Conservation (phyloP, 2,329 filamentous ascomycete species). For the Emmonsia crescens region DNA sequence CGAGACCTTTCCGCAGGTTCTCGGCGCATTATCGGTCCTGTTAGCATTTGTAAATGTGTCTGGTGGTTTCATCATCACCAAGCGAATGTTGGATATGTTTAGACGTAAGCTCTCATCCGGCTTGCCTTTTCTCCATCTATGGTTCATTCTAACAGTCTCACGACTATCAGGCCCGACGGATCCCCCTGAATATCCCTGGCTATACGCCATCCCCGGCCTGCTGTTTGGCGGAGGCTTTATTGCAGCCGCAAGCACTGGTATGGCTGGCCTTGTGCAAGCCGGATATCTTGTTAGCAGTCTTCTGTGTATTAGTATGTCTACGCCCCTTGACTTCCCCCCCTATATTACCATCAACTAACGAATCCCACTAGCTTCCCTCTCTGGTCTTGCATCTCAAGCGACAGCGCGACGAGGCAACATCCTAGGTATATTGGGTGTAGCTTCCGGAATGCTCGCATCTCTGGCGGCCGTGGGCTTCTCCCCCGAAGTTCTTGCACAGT, state of each 20-base stretch:
- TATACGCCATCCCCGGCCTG: slow-evolving; percentile 66
- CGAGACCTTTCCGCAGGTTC: slow-evolving; percentile 63
- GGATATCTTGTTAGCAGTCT: slow-evolving; percentile 78
- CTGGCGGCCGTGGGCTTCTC: slow-evolving; percentile 71
- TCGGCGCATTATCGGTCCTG: slow-evolving; percentile 70
- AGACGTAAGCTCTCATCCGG: slow-evolving; percentile 44
- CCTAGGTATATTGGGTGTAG: slow-evolving; percentile 75
- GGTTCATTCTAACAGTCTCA: background rate
- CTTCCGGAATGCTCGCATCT: slow-evolving; percentile 71
- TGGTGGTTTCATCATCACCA: slow-evolving; percentile 83
- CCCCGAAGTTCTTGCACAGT: slow-evolving; percentile 67
- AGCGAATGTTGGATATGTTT: slow-evolving; percentile 90
- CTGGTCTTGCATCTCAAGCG: slow-evolving; percentile 66
- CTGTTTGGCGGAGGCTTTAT: slow-evolving; percentile 74
- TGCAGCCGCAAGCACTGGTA: slow-evolving; percentile 67
- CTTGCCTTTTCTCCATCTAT: background rate
- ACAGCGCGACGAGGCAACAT: slow-evolving; percentile 80
- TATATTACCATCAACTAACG: slow-evolving; percentile 1
- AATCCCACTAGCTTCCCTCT: slow-evolving; percentile 47
- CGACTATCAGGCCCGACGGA: slow-evolving; percentile 55
- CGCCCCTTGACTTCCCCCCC: background rate
- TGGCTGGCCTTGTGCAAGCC: slow-evolving; percentile 74
- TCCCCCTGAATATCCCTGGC: slow-evolving; percentile 77
- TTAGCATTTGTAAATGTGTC: slow-evolving; percentile 82
- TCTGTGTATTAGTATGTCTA: slow-evolving; percentile 58